Conservation (phyloP, 345 rosid species). For the Citrus sinensis region DNA sequence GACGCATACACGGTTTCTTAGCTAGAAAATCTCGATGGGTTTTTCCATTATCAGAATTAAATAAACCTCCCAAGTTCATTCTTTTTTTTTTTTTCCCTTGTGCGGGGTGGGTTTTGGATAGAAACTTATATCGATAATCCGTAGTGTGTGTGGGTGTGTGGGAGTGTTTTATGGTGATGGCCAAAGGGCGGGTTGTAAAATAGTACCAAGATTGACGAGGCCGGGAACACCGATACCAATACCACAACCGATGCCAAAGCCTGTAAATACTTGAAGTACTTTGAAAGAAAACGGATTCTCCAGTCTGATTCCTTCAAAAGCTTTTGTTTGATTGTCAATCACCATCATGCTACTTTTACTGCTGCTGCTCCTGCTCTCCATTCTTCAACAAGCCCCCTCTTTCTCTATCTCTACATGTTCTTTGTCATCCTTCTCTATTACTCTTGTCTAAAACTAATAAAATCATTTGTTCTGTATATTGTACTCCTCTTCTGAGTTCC, state of each 20-base stretch:
- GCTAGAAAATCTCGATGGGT: conserved; percentile 16
- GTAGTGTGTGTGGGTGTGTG: not conserved
- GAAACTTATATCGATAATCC: too few species aligned
- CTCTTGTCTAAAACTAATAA: too few species aligned
- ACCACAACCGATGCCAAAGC: conserved; percentile 96
- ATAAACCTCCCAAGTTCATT: conserved; percentile 35
- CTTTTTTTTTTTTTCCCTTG: not conserved
- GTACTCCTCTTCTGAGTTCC: not conserved
- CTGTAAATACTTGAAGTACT: conserved; percentile 87
- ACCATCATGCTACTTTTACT: conserved; percentile 24
- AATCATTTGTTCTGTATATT: not conserved
- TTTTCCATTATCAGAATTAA: conserved; percentile 28
- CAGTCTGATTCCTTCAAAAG: conserved; percentile 41
- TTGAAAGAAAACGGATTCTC: conserved; percentile 90
- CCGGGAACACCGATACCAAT: conserved; percentile 85
- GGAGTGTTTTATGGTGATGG: not conserved
- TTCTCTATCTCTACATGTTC: not conserved
- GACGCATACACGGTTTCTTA: conserved; percentile 22
- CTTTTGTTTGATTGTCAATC: conserved; percentile 36
- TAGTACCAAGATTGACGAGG: conserved; percentile 71
- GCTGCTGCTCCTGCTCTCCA: conserved; percentile 25
- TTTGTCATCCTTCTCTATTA: not conserved
- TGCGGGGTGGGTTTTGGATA: too few species aligned
- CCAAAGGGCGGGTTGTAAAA: not conserved
- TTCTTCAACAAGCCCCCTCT: conserved; percentile 14